phyloP scores from a whole-genome alignment of 2,329 filamentous ascomycete species.

The Monilinia laxa region DNA sequence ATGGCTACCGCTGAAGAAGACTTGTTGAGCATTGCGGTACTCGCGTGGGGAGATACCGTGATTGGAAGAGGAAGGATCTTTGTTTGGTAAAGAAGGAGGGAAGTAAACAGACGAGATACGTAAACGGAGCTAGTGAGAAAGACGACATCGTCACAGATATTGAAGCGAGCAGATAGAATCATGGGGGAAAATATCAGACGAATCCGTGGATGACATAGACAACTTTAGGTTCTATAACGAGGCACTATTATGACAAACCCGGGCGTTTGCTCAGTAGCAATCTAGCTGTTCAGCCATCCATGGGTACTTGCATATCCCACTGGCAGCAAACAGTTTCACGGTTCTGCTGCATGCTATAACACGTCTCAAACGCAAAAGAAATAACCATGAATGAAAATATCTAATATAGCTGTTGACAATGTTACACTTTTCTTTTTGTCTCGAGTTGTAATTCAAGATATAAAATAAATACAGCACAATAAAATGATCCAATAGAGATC shows the following conservation, averaged over 20 bases:
- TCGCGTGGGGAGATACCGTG: not conserved
- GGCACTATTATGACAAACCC: not conserved
- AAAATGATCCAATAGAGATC: constrained; percentile 8
- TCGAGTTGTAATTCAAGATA: not conserved
- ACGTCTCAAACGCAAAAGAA: not conserved
- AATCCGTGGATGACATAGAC: not conserved
- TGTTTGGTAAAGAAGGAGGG: constrained; percentile 1
- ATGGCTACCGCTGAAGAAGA: not conserved
- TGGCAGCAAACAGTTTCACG: not conserved
- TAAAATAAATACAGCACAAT: not conserved
- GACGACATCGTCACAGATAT: not conserved
- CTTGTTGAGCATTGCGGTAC: not conserved
- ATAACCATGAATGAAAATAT: not conserved
- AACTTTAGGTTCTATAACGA: not conserved
- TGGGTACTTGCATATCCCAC: constrained; percentile 7
- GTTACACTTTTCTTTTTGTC: not conserved
- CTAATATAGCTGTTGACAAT: not conserved
- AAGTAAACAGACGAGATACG: constrained; percentile 1
- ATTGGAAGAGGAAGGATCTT: not conserved
- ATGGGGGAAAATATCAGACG: not conserved
- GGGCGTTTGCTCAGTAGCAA: not conserved
- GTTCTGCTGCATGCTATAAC: not conserved
- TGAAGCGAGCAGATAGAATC: not conserved
- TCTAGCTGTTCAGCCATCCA: not conserved
- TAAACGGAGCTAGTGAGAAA: constrained; percentile 10